These are phyloP conservation scores for Penicillium sp. DNA, from an alignment of 2,329 filamentous ascomycete species.

Conservation along the genomic window DNA sequence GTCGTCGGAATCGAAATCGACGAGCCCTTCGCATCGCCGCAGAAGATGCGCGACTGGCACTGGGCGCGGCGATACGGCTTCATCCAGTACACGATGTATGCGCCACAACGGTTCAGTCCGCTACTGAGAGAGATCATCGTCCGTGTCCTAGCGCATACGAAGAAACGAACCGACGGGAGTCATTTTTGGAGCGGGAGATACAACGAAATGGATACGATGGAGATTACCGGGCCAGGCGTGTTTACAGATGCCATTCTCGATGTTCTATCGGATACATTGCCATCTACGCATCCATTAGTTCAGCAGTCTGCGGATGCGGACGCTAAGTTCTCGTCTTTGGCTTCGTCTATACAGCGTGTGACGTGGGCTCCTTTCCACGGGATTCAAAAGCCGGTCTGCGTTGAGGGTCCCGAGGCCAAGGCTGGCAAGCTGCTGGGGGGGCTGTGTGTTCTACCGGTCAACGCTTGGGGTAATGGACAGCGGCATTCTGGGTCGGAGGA, in stretches of 20 bases:
- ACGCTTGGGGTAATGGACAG: conserved; percentile 49
- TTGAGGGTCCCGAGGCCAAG: conserved; percentile 23
- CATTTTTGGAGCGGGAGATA: conserved; percentile 21
- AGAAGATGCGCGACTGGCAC: conserved; percentile 37
- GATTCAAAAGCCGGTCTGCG: conserved; percentile 28
- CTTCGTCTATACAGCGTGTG: conserved; percentile 23
- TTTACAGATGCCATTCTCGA: conserved; percentile 39
- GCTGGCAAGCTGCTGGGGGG: conserved; percentile 67
- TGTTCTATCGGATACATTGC: conserved; percentile 30
- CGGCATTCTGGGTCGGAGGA: conserved; percentile 33
- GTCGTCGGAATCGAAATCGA: conserved; percentile 40
- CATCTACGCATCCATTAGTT: conserved; percentile 28
- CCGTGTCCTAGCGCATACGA: conserved; percentile 34
- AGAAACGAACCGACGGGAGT: conserved; percentile 24
- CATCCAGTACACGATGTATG: conserved; percentile 38
- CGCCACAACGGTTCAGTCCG: conserved; percentile 37
- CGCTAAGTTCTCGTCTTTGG: conserved; percentile 17
- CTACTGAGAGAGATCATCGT: conserved; percentile 34
- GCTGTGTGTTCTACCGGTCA: conserved; percentile 85
- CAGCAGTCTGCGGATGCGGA: conserved; percentile 26
- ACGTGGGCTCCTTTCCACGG: conserved; percentile 39
- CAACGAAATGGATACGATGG: conserved; percentile 31
- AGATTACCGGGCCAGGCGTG: conserved; percentile 36
- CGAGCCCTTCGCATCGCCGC: conserved; percentile 34
- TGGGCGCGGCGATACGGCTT: conserved; percentile 38